Evolutionary conservation across 176 grass and related monocot genomes (phyloP), one percentile per base, ranked within the genome.

Genomic region (Aegilops tauschii): DNA sequence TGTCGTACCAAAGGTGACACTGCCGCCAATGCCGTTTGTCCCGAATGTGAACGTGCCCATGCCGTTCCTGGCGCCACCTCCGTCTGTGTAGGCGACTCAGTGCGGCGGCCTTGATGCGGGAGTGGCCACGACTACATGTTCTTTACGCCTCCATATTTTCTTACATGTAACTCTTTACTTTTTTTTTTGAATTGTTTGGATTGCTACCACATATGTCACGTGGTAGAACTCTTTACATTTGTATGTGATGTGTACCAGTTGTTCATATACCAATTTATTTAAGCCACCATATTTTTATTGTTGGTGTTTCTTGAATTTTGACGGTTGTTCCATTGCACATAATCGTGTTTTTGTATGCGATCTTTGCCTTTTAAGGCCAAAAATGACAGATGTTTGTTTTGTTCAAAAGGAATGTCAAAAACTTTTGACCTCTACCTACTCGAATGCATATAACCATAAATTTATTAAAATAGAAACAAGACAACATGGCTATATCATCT

Each of bases 21-120:
- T 71, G 70, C 80, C 72, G 7, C 86, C 80, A 17, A 69, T 88
- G 54, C 80, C 80, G 2, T 67, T 69, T 42, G 63, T 73, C 70
- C 85, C 89, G 0, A 21, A 13, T 30, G 83, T 76, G 7, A 86
- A 70, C 61, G 28, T 63, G 27, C 81, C 86, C 3, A 42, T 78
- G 80, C 69, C 86, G 3, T 78, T 85, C 82, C 36, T 71, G 28
- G 77, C 82, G 1, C 78, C 86, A 16, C 71, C 86, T 6, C 82
- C 86, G 3, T 80, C 90, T 18, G 39, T 64, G 4, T 84, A 87
- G 61, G 14, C 14, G 16, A 20, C 70, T 27, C 5, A 18, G 5
- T 42, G 62, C 25, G 13, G 9, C 8, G 3, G 73, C 8, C 14
- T 76, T 50, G 44, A 31, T 31, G 27, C 44, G 14, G 44, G 11